These are phyloP conservation scores for Dissophora globulifera DNA, from an alignment of 192 early-diverging fungal species.

Conservation along the genomic window DNA sequence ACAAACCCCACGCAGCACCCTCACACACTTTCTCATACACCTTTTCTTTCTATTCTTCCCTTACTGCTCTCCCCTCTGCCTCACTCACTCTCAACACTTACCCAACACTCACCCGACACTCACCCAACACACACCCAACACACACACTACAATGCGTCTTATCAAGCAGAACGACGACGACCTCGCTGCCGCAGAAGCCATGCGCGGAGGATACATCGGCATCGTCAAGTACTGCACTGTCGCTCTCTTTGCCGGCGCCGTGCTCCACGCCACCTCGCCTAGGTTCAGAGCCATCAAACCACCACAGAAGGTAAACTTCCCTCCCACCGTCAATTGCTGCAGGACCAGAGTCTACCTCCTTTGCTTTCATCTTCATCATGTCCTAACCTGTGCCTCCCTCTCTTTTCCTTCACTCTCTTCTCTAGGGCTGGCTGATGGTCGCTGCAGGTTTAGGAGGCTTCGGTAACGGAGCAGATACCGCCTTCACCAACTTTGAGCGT, in stretches of 20 bases:
- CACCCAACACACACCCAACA: no score
- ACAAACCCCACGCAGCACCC: no score
- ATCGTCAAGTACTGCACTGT: conserved; percentile 48
- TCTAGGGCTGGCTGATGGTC: conserved; percentile 48
- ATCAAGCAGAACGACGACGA: conserved; percentile 45
- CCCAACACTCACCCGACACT: no score
- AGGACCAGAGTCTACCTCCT: not conserved
- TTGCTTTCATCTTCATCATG: not conserved
- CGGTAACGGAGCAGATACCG: conserved; percentile 47
- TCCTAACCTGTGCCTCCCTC: not conserved
- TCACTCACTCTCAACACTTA: no score
- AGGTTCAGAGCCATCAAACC: conserved; percentile 27
- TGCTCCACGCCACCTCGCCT: conserved; percentile 33
- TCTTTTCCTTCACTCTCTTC: not conserved
- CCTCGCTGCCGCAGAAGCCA: conserved; percentile 42
- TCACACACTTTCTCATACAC: no score
- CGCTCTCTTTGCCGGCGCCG: conserved; percentile 42
- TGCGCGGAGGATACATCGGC: conserved; percentile 45
- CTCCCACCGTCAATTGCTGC: no score
- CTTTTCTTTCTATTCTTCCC: no score
- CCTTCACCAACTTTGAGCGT: conserved; percentile 52
- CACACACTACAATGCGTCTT: no score
- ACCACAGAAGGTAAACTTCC: conserved; percentile 34
- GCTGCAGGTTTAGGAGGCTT: conserved; percentile 47
- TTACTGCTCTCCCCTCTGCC: no score